Evolutionary conservation across 352 stramenopile genomes (phyloP).

Genomic region (Phytophthora pisi): DNA sequence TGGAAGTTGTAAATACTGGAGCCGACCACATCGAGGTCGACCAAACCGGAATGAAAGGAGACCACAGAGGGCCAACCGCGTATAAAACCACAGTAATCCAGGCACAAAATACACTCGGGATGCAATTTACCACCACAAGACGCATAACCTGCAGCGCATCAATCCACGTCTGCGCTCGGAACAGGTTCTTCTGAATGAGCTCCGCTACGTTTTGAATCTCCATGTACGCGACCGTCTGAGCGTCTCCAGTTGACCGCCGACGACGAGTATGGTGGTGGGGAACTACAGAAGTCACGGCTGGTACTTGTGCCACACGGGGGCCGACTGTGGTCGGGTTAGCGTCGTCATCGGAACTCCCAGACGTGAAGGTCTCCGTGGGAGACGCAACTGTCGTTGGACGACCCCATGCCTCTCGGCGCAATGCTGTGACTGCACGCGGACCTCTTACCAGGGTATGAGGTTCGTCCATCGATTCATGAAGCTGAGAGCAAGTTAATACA

Average conservation of each 20-base stretch:
- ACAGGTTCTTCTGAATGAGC: constrained; percentile 39
- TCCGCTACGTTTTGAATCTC: constrained; percentile 37
- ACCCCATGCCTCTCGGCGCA: constrained; percentile 11
- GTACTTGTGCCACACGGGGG: background rate
- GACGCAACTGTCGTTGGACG: background rate
- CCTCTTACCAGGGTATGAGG: background rate
- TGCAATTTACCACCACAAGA: constrained; percentile 40
- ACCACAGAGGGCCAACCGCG: constrained; percentile 31
- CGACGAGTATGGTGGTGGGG: background rate
- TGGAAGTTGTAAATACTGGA: constrained; percentile 2
- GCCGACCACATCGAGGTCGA: constrained; percentile 3
- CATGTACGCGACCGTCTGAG: constrained; percentile 13
- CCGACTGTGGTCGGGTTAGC: constrained; percentile 1
- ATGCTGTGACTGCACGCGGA: background rate
- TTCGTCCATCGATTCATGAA: constrained; percentile 8
- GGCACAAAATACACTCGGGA: constrained; percentile 28
- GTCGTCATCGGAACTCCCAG: background rate
- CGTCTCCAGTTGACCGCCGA: constrained; percentile 9
- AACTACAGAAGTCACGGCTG: background rate
- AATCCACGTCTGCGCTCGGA: constrained; percentile 34
- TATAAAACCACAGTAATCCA: constrained; percentile 29
- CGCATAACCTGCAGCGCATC: constrained; percentile 38
- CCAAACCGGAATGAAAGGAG: constrained; percentile 15
- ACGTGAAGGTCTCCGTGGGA: background rate
- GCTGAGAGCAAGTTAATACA: background rate